Evolutionary conservation across 352 stramenopile genomes (phyloP), one percentile per base, ranked within the genome.

Genomic region (Phytopythium oedochilum): DNA sequence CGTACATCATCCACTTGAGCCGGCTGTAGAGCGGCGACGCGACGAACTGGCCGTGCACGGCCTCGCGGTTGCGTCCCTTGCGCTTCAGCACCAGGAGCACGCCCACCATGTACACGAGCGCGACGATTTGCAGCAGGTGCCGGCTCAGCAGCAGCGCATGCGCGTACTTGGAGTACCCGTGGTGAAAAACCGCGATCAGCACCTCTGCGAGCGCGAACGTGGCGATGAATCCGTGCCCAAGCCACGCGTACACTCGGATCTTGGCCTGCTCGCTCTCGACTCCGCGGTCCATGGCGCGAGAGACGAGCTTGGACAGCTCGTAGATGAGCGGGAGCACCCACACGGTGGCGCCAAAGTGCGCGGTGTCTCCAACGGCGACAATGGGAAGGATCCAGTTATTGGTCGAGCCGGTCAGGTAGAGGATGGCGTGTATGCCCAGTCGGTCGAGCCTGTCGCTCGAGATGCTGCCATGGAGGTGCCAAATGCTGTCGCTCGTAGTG

Each of bases 1-100:
- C 49, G 18, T 51, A 73, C 73, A 83, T 73, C 36, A 83, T 78
- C 54, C 68, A 68, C 29, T 75, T 73, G 22, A 83, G 68, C 20
- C 73, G 59, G 20, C 46, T 52, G 34, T 83, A 83, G n/a, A 80
- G 53, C 4, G 73, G 73, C 10, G 70, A 80, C 40, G 60, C 43
- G n/a, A 74, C 60, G 25, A 80, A 78, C 20, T 51, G 54, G 15
- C 71, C 68, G 38, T 83, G 70, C 11, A 83, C 61, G 32, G 61
- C 75, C 45, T 83, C 73, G 44, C 65, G 64, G 42, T 70, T 66
- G 2, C 69, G 68, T 12, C 73, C 73, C 23, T 70, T 71, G 8
- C 64, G n/a, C 52, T 70, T 73, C 2, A 78, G 59, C 34, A 59
- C 1, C 17, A 73, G 22, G 17, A 78, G 55, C 34, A 55, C 64